phyloP scores from a whole-genome alignment of 306 rosid species.

The Quercus gilva region DNA sequence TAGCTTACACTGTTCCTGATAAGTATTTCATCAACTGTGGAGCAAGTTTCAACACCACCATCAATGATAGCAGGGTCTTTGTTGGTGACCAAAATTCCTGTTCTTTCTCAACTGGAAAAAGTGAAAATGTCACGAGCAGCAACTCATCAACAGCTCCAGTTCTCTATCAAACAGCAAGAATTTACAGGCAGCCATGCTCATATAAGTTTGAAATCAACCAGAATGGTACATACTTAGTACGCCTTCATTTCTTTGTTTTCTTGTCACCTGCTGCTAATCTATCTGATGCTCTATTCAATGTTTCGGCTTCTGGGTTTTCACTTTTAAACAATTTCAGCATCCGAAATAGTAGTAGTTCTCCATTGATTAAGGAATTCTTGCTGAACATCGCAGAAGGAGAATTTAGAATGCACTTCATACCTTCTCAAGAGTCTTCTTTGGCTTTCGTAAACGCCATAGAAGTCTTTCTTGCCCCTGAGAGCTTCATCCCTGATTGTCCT shows the following conservation, averaged over 20 bases:
- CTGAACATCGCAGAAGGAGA: not conserved
- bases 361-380: conserved; percentile 30
- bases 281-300: conserved; percentile 39
- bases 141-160: not conserved
- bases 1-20: not conserved
- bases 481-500: too few relatives aligned
- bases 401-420: conserved; percentile 23
- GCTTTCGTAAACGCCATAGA: conserved; percentile 57
- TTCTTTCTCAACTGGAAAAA: not conserved
- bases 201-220: conserved; percentile 3
- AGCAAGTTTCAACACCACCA: not conserved
- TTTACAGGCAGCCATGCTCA: not conserved
- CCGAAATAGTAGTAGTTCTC: not conserved
- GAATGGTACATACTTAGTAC: conserved; percentile 31
- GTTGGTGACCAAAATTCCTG: conserved; percentile 5
- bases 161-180: conserved; percentile 36
- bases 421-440: conserved; percentile 17
- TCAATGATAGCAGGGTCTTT: not conserved
- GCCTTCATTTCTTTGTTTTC: conserved; percentile 53
- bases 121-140: not conserved
- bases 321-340: conserved; percentile 15
- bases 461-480: conserved; percentile 28
- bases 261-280: not conserved
- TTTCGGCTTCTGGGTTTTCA: conserved; percentile 20
- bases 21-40: conserved; percentile 51